Base-by-base conservation (phyloP, 805 yeast genomes). In the Nakazawaea sp. region DNA sequence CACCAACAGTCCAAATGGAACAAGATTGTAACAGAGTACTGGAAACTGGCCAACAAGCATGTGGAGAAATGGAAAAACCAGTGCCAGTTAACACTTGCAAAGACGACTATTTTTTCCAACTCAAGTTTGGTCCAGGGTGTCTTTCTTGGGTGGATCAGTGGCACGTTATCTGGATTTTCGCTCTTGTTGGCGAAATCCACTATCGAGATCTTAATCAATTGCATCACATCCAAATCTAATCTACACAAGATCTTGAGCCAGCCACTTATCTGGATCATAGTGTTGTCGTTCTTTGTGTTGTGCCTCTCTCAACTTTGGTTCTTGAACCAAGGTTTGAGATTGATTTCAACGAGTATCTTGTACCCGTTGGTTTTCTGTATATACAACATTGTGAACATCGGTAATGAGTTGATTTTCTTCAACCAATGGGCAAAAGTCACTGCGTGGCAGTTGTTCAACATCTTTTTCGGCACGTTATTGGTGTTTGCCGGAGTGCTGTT, bases 291-390 rank as follows among this genome's bases (percentile, higher is more conserved):
- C 59, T 60, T 82, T 13, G 53, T 66, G 3, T 68, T 86, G 25
- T 86, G 92, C 7, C 69, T 82, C 2, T 62, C 75, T 11, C 96
- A 87, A 53, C 66, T 87, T 37, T 77, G 71, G 41, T 75, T 84
- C 27, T 68, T 88, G 42, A 87, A 87, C 58, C 66, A 72, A 48
- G 95, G 95, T 0, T 65, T 87, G 38, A 68, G 76, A 33, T 69
- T 69, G 41, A 70, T 80, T 29, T 78, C 87, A 36, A 84, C 96
- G 0, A 76, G 90, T 2, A 70, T 86, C 13, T 64, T 88, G 23
- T 88, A 87, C 52, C 96, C 96, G 1, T 61, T 88, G 44, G 83
- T 88, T 24, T 88, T 88, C 55, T 81, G 92, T 57, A 75, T 85
- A 31, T 87, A 82, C 64, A 88, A 85, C 61, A 60, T 84, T 34